A percentile compares a stretch with the other conserved stretches of the same genome.
Evolutionary conservation across 352 stramenopile species (phyloP).

Genomic region (Peronospora belbahrii): DNA sequence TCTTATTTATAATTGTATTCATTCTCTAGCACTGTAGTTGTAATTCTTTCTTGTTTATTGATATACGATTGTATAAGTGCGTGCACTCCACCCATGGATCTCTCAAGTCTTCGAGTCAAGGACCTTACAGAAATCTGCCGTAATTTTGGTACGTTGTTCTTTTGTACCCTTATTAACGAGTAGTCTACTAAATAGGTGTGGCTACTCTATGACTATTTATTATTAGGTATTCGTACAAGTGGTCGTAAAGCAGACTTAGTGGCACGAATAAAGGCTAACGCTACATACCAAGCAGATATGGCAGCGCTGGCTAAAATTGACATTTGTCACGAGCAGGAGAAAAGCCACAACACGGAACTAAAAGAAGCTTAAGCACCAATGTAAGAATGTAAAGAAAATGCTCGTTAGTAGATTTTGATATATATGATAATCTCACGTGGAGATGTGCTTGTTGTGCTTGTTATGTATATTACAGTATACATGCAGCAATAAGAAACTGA

Average conservation of each 20-base stretch:
- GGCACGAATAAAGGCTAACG: constrained; percentile 55
- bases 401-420: neutral
- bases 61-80: too few relatives aligned
- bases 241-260: constrained; percentile 75
- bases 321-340: constrained; percentile 9
- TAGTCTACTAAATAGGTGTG: neutral
- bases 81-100: too few relatives aligned
- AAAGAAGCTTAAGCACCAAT: constrained; percentile 22
- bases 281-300: constrained; percentile 35
- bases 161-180: neutral
- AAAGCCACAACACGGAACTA: constrained; percentile 16
- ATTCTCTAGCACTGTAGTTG: too few relatives aligned
- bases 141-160: constrained; percentile 38
- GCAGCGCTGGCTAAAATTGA: constrained; percentile 21
- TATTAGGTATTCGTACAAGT: constrained; percentile 53
- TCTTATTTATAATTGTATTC: too few relatives aligned
- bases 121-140: constrained; percentile 81
- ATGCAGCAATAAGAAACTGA: constrained; percentile 47
- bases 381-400: constrained; percentile 12
- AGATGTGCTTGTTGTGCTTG: neutral
- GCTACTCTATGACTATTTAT: neutral
- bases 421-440: neutral
- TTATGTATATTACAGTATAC: constrained; percentile 6
- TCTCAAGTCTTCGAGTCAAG: constrained; percentile 62
- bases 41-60: too few relatives aligned